Evolutionary conservation across 371 early-diverging fungal species (phyloP).

Genomic region (Rhizomucor miehei): DNA sequence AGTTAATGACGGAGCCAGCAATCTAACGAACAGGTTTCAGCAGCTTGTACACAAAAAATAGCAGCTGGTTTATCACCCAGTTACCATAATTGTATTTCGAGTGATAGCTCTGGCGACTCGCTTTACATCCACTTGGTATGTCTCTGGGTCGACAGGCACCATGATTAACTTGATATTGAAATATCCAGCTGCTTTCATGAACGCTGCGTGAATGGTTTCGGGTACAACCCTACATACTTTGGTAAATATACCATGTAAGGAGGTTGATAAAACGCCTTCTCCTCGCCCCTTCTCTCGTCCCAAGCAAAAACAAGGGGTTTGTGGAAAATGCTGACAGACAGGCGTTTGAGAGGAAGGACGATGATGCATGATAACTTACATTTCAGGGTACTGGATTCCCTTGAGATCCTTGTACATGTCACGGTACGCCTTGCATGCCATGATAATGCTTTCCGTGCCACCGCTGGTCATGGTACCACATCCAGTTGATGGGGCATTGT

Average conservation of each 20-base stretch:
- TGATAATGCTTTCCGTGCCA: constrained; percentile 92
- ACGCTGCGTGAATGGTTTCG: constrained; percentile 91
- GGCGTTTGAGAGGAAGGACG: neutral
- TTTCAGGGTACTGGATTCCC: constrained; percentile 87
- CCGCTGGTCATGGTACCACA: constrained; percentile 91
- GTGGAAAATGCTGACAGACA: too few relatives aligned
- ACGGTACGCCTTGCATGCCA: constrained; percentile 90
- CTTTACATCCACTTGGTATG: constrained; percentile 73
- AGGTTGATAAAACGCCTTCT: too few relatives aligned
- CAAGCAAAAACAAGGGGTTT: too few relatives aligned
- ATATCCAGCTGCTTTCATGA: constrained; percentile 92
- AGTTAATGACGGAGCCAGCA: constrained; percentile 91
- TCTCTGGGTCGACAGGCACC: constrained; percentile 80
- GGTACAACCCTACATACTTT: constrained; percentile 70
- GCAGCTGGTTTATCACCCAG: neutral
- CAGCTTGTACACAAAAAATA: neutral
- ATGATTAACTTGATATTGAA: constrained; percentile 86
- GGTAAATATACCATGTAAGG: neutral
- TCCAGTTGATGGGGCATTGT: constrained; percentile 73
- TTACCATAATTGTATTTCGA: constrained; percentile 85
- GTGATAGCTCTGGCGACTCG: constrained; percentile 79
- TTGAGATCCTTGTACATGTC: constrained; percentile 70
- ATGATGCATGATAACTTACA: constrained; percentile 50
- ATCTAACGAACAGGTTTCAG: constrained; percentile 39
- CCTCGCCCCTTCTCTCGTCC: too few relatives aligned